phyloP scores from a whole-genome alignment of 805 yeast genomes.

The Sugiyamaella marilandica region DNA sequence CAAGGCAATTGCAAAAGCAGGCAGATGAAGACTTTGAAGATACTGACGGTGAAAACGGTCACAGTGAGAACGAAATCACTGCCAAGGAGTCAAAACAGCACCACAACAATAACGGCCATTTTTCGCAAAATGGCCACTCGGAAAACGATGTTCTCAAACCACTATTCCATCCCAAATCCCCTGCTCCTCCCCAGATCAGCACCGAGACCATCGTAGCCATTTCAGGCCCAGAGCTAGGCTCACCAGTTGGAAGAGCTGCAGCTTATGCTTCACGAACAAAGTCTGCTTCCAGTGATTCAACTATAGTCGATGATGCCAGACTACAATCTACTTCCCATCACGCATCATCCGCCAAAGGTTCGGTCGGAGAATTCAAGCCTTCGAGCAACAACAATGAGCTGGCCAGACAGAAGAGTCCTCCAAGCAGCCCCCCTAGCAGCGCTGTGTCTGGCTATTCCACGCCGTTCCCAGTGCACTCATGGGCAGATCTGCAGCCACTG shows the following conservation, averaged over 20 bases:
- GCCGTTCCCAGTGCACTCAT: conserved; percentile 14
- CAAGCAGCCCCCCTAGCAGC: background rate
- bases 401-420: background rate
- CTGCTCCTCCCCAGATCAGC: conserved; percentile 23
- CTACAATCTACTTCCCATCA: background rate
- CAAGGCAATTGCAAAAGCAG: background rate
- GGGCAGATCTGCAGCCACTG: conserved; percentile 14
- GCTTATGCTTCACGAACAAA: background rate
- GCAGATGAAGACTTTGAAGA: conserved; percentile 10
- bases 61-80: no score
- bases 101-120: background rate
- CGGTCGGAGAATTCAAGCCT: background rate
- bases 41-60: conserved; percentile 3
- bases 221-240: conserved; percentile 3
- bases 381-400: background rate
- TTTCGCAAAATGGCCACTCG: no score
- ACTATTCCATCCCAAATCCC: conserved; percentile 10
- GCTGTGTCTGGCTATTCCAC: background rate
- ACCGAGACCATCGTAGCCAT: conserved; percentile 23
- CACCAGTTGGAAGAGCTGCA: background rate
- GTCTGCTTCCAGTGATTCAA: background rate
- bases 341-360: background rate
- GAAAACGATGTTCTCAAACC: conserved; percentile 6
- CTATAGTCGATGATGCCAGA: background rate
- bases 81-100: background rate